phyloP scores from a whole-genome alignment of 2,329 filamentous ascomycete genomes.

The Colletotrichum sp. region DNA sequence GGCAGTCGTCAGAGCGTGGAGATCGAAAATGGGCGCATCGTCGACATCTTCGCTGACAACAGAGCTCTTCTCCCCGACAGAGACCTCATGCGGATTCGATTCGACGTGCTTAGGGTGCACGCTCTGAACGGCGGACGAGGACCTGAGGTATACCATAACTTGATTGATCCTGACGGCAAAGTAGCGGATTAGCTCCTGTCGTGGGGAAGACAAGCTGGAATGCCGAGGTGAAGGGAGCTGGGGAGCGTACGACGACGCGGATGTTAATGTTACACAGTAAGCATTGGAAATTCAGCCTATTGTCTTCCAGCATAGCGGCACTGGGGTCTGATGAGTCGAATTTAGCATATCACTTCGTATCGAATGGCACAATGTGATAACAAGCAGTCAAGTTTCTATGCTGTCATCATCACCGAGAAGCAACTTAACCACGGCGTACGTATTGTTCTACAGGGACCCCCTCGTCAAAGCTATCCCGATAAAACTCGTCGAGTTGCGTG shows the following conservation, averaged over 20 bases:
- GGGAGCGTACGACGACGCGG: fast-evolving
- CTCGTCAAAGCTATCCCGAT: background rate
- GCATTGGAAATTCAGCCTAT: fast-evolving
- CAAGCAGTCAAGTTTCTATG: too few species aligned
- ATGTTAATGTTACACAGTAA: background rate
- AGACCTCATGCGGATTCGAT: background rate
- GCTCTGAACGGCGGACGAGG: background rate
- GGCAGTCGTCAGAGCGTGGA: background rate
- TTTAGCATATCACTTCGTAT: fast-evolving
- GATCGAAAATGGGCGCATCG: background rate
- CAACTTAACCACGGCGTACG: background rate
- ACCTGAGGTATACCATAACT: background rate
- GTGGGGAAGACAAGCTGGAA: fast-evolving
- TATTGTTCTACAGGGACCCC: background rate
- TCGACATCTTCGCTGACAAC: background rate
- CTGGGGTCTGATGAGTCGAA: background rate
- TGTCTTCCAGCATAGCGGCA: fast-evolving
- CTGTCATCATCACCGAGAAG: too few species aligned
- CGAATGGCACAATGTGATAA: background rate
- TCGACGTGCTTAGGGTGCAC: background rate
- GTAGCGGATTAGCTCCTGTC: fast-evolving
- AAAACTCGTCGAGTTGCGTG: background rate
- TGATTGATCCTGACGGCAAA: background rate
- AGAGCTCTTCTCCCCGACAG: background rate
- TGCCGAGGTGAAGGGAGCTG: background rate